Evolutionary conservation across 176 grass and related monocot genomes (phyloP).

Genomic region (Pharus latifolius): DNA sequence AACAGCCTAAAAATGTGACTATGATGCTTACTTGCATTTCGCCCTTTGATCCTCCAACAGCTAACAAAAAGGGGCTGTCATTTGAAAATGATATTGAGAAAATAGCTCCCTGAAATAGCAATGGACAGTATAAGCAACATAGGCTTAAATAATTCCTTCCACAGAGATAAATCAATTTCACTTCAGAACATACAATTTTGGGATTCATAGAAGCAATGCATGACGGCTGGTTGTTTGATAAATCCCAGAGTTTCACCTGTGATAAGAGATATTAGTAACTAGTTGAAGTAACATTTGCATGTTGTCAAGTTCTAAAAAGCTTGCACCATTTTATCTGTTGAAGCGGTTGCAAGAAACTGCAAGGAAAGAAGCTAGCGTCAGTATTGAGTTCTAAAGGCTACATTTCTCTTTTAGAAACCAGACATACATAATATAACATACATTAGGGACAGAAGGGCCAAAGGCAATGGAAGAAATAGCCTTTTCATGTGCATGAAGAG

Average conservation of each 20-base stretch:
- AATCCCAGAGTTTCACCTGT: conserved; percentile 73
- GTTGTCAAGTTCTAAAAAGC: neutral
- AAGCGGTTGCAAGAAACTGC: conserved; percentile 59
- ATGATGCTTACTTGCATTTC: conserved; percentile 36
- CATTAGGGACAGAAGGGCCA: conserved; percentile 23
- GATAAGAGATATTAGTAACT: neutral
- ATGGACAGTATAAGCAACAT: neutral
- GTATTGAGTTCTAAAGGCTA: neutral
- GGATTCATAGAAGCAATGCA: conserved; percentile 41
- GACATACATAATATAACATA: conserved; percentile 17
- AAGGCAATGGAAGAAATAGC: conserved; percentile 52
- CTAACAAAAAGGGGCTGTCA: conserved; percentile 54
- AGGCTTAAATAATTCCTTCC: neutral
- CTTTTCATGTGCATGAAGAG: conserved; percentile 72
- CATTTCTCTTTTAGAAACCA: neutral
- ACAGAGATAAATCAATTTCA: neutral
- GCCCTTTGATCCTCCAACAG: conserved; percentile 65
- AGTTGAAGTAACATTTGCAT: neutral
- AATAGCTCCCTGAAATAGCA: conserved; percentile 49
- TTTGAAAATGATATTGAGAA: conserved; percentile 51
- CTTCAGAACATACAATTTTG: conserved; percentile 33
- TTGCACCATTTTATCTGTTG: conserved; percentile 55
- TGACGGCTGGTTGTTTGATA: conserved; percentile 49
- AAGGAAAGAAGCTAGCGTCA: neutral
- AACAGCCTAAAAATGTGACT: neutral